Base-by-base conservation (phyloP, 2,329 filamentous ascomycete genomes). In the Aspergillus clavatus region DNA sequence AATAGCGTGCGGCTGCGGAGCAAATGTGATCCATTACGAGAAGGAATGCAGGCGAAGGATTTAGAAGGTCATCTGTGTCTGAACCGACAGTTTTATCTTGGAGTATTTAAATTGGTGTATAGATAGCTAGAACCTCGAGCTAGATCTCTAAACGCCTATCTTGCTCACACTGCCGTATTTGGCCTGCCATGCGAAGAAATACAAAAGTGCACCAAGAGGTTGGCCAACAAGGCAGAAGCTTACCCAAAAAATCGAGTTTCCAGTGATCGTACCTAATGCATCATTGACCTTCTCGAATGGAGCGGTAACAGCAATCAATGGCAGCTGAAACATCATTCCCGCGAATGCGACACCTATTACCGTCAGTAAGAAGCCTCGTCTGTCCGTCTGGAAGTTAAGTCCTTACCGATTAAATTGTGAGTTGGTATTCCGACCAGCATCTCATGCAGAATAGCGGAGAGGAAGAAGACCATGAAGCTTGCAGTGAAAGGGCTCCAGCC, bases 101-200 rank as follows among this genome's bases (percentile, higher is more conserved):
- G 8, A 35, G 2, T 35, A 11, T 35, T 35, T 35, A 35, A n/a
- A 21, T 35, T 16, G 11, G 8, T 8, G 8, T 24, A 4, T 11
- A 35, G 16, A 35, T 21, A 35, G n/a, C n/a, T 35, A 35, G 18
- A 5, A 12, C 10, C 14, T 18, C 18, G 31, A 6, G 10, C 10
- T 18, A 18, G 7, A 14, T 18, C 16, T 35, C 31, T 35, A 35
- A 35, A 35, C 31, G 16, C 48, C 23, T 51, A 60, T 56, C 38
- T 61, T 63, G 53, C 73, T 87, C 18, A 90, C 84, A 58, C 84
- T 89, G 10, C 93, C 93, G 64, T 95, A 96, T 72, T 97, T 97
- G 44, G 89, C 89, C 71, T 97, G 91, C 91, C 93, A 98, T 1
- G 90, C 90, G 65, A 97, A 97, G 67, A 96, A 98, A 67, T 98